These are phyloP conservation scores for Dendrobium chrysotoxum DNA, from an alignment of 106 monocot genomes.

Conservation along the genomic window DNA sequence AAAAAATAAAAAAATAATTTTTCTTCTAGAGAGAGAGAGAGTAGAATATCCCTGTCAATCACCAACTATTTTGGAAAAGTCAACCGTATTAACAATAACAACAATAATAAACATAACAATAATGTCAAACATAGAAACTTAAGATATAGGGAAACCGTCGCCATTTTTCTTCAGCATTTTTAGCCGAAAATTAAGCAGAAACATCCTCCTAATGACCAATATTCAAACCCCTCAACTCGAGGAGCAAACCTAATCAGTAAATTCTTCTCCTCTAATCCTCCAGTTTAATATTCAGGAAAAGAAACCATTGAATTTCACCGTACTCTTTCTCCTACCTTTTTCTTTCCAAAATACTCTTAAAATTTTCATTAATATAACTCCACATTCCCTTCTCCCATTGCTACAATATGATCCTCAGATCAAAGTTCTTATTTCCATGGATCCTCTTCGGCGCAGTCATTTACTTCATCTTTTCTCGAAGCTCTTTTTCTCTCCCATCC, in stretches of 20 bases:
- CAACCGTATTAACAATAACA: background rate
- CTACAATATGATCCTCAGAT: conserved; percentile 8
- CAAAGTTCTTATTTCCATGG: background rate
- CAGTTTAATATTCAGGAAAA: background rate
- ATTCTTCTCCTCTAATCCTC: background rate
- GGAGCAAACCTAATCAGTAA: too few species aligned
- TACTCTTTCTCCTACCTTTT: background rate
- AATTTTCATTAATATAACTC: background rate
- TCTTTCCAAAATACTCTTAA: background rate
- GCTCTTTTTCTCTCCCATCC: background rate
- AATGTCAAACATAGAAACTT: background rate
- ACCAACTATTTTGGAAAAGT: background rate
- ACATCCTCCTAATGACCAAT: background rate
- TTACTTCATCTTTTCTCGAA: background rate
- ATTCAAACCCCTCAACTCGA: background rate
- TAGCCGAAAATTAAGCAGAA: background rate
- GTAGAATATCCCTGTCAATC: background rate
- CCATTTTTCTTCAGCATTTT: background rate
- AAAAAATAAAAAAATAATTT: too few species aligned
- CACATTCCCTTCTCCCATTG: background rate
- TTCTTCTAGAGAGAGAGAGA: background rate
- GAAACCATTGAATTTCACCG: background rate
- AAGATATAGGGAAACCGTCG: background rate
- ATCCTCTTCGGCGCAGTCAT: background rate
- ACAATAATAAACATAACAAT: background rate